Percentiles rank a stretch among this genome's conserved stretches.
Conservation (phyloP, 2,329 filamentous ascomycete species). For the Pseudogymnoascus sp. region DNA sequence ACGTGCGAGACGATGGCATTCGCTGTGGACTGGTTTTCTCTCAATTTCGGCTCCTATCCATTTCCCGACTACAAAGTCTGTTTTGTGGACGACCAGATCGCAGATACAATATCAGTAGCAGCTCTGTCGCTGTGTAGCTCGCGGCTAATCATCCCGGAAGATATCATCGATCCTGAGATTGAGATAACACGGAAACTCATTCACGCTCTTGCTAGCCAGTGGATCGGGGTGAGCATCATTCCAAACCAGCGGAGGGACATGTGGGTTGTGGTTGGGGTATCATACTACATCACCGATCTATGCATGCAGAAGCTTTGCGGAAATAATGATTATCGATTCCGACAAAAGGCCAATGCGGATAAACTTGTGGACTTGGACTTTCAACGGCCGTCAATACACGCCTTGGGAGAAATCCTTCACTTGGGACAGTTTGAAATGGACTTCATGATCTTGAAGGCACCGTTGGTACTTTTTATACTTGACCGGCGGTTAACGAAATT, state of each 20-base stretch:
- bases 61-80: constrained; percentile 88
- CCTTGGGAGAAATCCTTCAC: constrained; percentile 68
- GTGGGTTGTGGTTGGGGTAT: constrained; percentile 84
- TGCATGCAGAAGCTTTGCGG: constrained; percentile 88
- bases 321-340: constrained; percentile 89
- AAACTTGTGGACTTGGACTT: constrained; percentile 73
- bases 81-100: constrained; percentile 82
- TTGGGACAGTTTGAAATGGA: constrained; percentile 80
- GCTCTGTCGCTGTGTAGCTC: constrained; percentile 84
- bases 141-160: constrained; percentile 73
- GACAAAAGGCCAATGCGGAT: constrained; percentile 79
- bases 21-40: constrained; percentile 84
- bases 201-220: constrained; percentile 81
- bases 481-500: constrained; percentile 86
- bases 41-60: constrained; percentile 82
- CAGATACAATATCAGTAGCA: constrained; percentile 68
- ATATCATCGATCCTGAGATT: constrained; percentile 78
- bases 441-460: constrained; percentile 84
- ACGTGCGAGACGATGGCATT: constrained; percentile 78
- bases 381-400: constrained; percentile 71
- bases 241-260: constrained; percentile 71
- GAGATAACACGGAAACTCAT: constrained; percentile 73
- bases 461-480: constrained; percentile 85
- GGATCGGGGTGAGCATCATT: constrained; percentile 88
- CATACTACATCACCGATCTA: constrained; percentile 89